Evolutionary conservation across 192 early-diverging fungal genomes (phyloP), one percentile per base, ranked within the genome.

Genomic region (Coemansia sp.): DNA sequence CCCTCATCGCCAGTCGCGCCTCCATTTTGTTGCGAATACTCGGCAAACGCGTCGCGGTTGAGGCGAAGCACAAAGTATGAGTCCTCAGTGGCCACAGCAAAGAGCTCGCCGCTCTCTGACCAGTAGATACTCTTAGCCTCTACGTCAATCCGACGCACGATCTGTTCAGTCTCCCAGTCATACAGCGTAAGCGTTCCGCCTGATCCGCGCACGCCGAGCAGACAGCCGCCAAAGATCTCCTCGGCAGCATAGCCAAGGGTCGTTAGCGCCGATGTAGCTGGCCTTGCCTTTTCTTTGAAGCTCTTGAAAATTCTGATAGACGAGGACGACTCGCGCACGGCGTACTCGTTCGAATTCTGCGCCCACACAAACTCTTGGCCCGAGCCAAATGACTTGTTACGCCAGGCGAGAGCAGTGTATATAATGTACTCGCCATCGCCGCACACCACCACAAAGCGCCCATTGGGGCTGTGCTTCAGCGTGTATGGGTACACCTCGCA

Each of bases 381-480:
- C 39, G 87, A 90, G 7, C 97, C 97, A 79, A 98, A 99, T 59
- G 89, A 89, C 88, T 99, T 99, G 88, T 99, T 99, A 73, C 97
- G 86, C 97, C 97, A 99, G 7, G 97, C 95, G 23, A 99, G 86
- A 6, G 97, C 97, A 16, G 97, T 99, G 82, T 99, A 99, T 69
- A 99, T 98, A 62, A 99, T 99, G 75, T 95, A 99, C 84, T 99
- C 97, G 50, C 95, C 95, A 71, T 99, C 96, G 35, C 97, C 97
- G 69, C 95, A 97, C 11, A 98, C 97, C 18, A 96, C 97, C 20
- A 97, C 96, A 81, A 99, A 99, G 53, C 95, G 88, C 33, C 95
- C 97, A 70, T 99, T 99, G 37, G 97, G 97, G 63, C 91, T 93
- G 83, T 99, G 97, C 83, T 94, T 87, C 31, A 99, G 80, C 35